These are phyloP conservation scores for Backusella australiensis DNA, from an alignment of 192 early-diverging fungal species.

Conservation along the genomic window DNA sequence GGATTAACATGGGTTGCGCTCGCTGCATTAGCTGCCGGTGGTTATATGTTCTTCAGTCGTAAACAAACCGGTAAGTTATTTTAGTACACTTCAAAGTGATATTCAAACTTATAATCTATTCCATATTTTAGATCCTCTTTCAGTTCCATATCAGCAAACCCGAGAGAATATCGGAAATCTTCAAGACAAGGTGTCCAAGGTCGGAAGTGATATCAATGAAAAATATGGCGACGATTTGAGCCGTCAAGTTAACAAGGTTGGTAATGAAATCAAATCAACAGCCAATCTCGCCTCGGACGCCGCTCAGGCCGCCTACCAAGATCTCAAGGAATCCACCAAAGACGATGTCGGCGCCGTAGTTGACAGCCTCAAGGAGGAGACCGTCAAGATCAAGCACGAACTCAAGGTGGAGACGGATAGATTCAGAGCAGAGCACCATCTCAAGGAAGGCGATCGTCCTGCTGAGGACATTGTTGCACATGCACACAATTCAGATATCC, in stretches of 20 bases:
- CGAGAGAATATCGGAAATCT: background rate
- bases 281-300: background rate
- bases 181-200: background rate
- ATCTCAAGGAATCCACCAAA: background rate
- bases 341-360: background rate
- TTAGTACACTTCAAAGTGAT: background rate
- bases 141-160: background rate
- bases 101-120: background rate
- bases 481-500: background rate
- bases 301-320: background rate
- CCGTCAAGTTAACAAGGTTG: background rate
- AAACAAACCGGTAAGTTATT: background rate
- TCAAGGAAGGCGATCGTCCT: conserved; percentile 18
- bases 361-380: background rate
- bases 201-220: background rate
- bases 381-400: background rate
- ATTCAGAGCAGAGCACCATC: conserved; percentile 19
- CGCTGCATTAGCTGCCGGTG: background rate
- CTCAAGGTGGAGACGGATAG: conserved; percentile 9
- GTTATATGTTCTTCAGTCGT: background rate
- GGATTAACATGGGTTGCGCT: background rate
- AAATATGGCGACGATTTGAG: background rate
- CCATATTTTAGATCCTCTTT: background rate
- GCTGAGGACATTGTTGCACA: conserved; percentile 11
- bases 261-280: background rate